Evolutionary conservation across 2,329 filamentous ascomycete species (phyloP), one percentile per base, ranked within the genome.

Genomic region (Chaetomiaceae sp.): DNA sequence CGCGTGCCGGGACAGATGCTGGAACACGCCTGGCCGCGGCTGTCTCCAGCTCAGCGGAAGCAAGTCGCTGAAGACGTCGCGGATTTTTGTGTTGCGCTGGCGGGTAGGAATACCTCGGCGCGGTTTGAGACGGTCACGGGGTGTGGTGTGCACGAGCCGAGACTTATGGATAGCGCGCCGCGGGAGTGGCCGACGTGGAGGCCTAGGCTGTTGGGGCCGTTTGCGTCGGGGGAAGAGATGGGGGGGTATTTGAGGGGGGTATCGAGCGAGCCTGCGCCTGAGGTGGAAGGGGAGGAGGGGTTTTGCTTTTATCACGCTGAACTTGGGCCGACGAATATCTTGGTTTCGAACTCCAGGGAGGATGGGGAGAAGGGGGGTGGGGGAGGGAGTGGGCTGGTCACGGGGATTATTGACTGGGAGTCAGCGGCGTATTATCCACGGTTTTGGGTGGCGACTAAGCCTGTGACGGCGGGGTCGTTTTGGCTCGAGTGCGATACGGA

Each of bases 371-470:
- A n/a, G n/a, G n/a, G n/a, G n/a, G n/a, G n/a, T n/a, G n/a, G n/a
- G n/a, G n/a, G n/a, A n/a, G 41, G 19, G 16, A 30, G 33, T 37
- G 42, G 19, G 19, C 42, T 30, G 3, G 6, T 44, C 14, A 16
- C 31, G 2, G 31, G 42, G 12, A 44, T 44, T 20, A 35, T 44
- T 14, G 42, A 44, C 20, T 44, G 31, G 42, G 42, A 44, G 37
- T 44, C 31, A 4, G 42, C 31, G 20, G 42, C 42, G 20, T 37
- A 25, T 44, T 44, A 44, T 31, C 42, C 42, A 23, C 42, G 42
- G 17, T 44, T 44, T 19, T 44, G 42, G 33, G 30, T 37, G 13
- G 42, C 42, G 13, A 44, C 42, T 31, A 44, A 44, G 31, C 42
- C 31, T 12, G 16, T 44, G 12, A 27, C 20, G 35, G 13, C 20